A percentile compares a stretch with the other conserved stretches of the same genome.
Evolutionary conservation across 352 stramenopile species (phyloP).

Genomic region (Phytophthora sansomeana): DNA sequence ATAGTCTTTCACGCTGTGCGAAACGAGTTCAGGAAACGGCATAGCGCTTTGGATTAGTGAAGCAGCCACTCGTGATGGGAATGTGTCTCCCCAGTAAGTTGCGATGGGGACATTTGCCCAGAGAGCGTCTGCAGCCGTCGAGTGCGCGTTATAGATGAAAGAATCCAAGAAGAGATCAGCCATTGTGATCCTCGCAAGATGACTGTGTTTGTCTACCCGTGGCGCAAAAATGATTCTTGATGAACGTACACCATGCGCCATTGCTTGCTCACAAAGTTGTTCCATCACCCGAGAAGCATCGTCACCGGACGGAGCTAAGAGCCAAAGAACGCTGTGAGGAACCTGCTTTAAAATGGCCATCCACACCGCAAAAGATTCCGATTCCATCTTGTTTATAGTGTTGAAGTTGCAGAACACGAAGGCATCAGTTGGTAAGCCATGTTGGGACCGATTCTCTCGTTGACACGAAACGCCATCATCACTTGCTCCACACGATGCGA

Average conservation of each 20-base stretch:
- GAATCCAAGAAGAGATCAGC: conserved; percentile 96
- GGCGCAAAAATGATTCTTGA: conserved; percentile 76
- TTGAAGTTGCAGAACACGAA: conserved; percentile 94
- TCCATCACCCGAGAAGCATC: conserved; percentile 28
- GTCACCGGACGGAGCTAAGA: conserved; percentile 59
- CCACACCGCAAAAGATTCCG: conserved; percentile 88
- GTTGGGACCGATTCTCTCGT: conserved; percentile 20
- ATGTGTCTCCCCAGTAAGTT: conserved; percentile 80
- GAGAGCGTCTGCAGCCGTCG: conserved; percentile 92
- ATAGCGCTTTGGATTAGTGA: conserved; percentile 61
- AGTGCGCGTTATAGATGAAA: conserved; percentile 96
- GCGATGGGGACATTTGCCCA: conserved; percentile 92
- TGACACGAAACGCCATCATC: conserved; percentile 14
- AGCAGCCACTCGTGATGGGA: conserved; percentile 76
- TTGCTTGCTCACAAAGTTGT: conserved; percentile 61
- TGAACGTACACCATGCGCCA: conserved; percentile 65
- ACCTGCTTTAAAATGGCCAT: conserved; percentile 89
- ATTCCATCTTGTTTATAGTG: conserved; percentile 95
- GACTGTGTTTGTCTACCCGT: conserved; percentile 63
- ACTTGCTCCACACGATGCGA: conserved; percentile 37
- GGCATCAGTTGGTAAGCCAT: conserved; percentile 39
- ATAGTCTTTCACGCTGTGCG: conserved; percentile 74
- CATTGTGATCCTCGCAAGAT: conserved; percentile 81
- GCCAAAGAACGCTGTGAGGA: conserved; percentile 86
- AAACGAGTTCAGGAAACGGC: conserved; percentile 39